Percentiles rank a stretch among this genome's conserved stretches.
Conservation (phyloP, 148 eudicot genomes). For the Suaeda aralocaspica region DNA sequence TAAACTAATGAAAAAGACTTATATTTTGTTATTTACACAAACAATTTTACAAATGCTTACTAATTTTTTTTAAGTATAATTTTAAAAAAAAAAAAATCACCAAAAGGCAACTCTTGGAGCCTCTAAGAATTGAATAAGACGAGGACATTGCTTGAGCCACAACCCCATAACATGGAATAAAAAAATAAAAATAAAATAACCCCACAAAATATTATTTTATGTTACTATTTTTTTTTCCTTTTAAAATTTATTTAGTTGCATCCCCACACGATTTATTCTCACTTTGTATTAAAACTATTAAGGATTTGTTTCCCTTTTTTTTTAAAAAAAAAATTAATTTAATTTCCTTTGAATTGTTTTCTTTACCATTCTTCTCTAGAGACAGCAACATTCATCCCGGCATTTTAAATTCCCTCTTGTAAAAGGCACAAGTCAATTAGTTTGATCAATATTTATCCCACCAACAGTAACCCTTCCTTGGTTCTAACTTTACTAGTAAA, state of each 20-base stretch:
- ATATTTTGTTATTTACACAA: too few relatives aligned
- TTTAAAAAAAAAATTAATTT: not conserved
- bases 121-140: not conserved
- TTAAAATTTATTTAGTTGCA: not conserved
- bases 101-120: not conserved
- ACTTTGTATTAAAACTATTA: not conserved
- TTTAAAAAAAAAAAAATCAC: too few relatives aligned
- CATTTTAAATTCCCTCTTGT: constrained; percentile 16
- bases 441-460: constrained; percentile 9
- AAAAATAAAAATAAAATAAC: too few relatives aligned
- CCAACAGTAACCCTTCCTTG: constrained; percentile 21
- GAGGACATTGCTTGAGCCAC: not conserved
- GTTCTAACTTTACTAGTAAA: constrained; percentile 2
- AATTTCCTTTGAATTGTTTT: not conserved
- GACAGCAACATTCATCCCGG: constrained; percentile 11
- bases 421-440: constrained; percentile 17
- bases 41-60: too few relatives aligned
- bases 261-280: constrained; percentile 14
- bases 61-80: too few relatives aligned
- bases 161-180: not conserved
- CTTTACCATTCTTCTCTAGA: not conserved
- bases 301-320: not conserved
- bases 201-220: too few relatives aligned
- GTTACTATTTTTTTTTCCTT: not conserved
- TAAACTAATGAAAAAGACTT: too few relatives aligned